These are phyloP conservation scores for Aspergillus brunneoviolaceus DNA, from an alignment of 2,329 filamentous ascomycete species.

Conservation along the genomic window DNA sequence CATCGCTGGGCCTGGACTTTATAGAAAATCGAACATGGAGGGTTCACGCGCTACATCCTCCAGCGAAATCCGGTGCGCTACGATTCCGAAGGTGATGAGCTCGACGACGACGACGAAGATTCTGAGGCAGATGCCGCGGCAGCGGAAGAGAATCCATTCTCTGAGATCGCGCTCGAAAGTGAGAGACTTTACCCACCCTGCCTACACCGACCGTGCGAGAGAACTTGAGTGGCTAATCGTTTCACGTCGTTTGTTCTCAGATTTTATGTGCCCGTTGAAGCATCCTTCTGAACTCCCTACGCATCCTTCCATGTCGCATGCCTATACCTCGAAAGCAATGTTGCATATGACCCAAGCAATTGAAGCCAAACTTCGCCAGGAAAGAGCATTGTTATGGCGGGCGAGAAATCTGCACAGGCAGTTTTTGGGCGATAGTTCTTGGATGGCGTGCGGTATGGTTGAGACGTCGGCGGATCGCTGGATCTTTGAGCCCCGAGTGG, in stretches of 20 bases:
- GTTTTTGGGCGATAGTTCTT: constrained; percentile 60
- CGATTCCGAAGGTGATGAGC: constrained; percentile 64
- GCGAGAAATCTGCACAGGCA: constrained; percentile 59
- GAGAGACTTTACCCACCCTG: constrained; percentile 23
- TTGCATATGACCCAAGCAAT: constrained; percentile 58
- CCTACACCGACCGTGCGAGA: background rate
- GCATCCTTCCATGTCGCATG: constrained; percentile 59
- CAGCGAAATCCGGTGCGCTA: constrained; percentile 59
- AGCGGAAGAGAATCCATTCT: constrained; percentile 63
- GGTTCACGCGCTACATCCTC: constrained; percentile 61
- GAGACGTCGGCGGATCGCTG: constrained; percentile 52
- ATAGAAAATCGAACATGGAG: constrained; percentile 62
- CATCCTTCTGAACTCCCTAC: constrained; percentile 59
- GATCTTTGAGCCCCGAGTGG: constrained; percentile 44
- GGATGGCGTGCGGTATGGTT: constrained; percentile 56
- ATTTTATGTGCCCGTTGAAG: constrained; percentile 60
- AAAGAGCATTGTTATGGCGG: constrained; percentile 56
- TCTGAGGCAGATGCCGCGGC: constrained; percentile 58
- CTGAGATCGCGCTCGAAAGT: constrained; percentile 58
- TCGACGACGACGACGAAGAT: constrained; percentile 59
- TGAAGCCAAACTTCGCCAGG: constrained; percentile 57
- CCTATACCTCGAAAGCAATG: constrained; percentile 60
- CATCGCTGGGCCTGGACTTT: background rate
- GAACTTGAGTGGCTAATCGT: constrained; percentile 10
- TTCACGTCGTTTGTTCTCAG: constrained; percentile 33